A percentile compares a stretch with the other conserved stretches of the same genome.
These are phyloP conservation scores for Kwoniella mangroviensis DNA, from an alignment of 768 basidiomycete genomes.

Conservation along the genomic window DNA sequence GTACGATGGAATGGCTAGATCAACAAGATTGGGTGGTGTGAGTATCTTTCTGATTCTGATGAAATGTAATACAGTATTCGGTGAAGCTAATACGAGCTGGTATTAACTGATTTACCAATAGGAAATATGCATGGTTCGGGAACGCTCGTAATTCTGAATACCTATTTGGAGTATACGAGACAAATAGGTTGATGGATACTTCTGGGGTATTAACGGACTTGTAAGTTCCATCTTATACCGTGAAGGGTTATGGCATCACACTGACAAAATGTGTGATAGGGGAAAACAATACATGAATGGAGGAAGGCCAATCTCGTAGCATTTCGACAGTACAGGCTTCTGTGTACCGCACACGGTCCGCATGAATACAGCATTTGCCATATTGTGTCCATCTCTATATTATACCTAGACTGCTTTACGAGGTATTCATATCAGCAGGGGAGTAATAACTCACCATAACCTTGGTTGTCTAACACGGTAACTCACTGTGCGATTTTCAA, in stretches of 20 bases:
- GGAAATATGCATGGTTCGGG: conserved; percentile 40
- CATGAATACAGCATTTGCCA: too few relatives aligned
- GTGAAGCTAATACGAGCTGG: background rate
- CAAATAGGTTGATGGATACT: conserved; percentile 30
- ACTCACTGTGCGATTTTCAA: too few relatives aligned
- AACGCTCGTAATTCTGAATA: conserved; percentile 6
- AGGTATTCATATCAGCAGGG: too few relatives aligned
- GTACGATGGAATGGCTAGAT: conserved; percentile 33
- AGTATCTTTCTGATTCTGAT: background rate
- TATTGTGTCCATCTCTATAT: too few relatives aligned
- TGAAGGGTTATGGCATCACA: background rate
- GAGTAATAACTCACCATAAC: too few relatives aligned
- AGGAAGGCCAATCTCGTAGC: background rate
- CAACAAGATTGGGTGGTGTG: conserved; percentile 27
- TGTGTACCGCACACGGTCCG: too few relatives aligned
- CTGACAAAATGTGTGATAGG: background rate
- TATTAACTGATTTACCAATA: background rate
- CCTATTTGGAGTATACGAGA: conserved; percentile 28
- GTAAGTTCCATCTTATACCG: conserved; percentile 2
- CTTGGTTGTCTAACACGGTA: too few relatives aligned
- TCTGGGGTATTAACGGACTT: conserved; percentile 20
- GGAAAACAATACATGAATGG: conserved; percentile 22
- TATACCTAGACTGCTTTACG: too few relatives aligned
- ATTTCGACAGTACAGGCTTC: too few relatives aligned
- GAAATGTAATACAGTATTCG: background rate